Evolutionary conservation across 1,139 yeast genomes (phyloP).

Genomic region (Geotrichum aggregatum): DNA sequence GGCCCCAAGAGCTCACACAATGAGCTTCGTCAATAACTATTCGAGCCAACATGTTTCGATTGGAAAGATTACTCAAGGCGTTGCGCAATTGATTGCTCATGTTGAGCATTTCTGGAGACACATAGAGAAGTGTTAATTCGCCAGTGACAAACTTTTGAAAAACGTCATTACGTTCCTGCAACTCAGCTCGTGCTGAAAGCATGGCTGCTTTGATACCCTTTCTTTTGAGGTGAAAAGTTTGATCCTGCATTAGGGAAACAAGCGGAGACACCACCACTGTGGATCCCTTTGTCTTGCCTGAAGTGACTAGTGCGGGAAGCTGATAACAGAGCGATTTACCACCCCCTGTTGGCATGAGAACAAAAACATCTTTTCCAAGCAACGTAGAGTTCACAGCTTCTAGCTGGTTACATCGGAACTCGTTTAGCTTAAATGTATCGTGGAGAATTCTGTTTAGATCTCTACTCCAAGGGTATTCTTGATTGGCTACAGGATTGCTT

Average conservation of each 20-base stretch:
- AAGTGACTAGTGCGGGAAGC: slow-evolving; percentile 73
- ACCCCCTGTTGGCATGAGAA: slow-evolving; percentile 98
- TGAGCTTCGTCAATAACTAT: slow-evolving; percentile 97
- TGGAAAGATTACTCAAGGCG: slow-evolving; percentile 23
- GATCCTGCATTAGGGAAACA: slow-evolving; percentile 96
- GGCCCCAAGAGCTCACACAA: slow-evolving; percentile 99
- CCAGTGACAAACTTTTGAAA: slow-evolving; percentile 63
- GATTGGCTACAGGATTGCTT: not conserved
- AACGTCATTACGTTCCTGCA: slow-evolving; percentile 56
- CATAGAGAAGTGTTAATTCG: slow-evolving; percentile 64
- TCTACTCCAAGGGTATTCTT: slow-evolving; percentile 51
- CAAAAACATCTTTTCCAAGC: slow-evolving; percentile 85
- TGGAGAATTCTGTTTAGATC: slow-evolving; percentile 64
- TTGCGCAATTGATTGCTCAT: slow-evolving; percentile 46
- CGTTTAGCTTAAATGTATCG: slow-evolving; percentile 56
- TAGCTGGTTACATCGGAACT: slow-evolving; percentile 77
- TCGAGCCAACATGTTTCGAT: slow-evolving; percentile 66
- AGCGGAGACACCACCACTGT: slow-evolving; percentile 93
- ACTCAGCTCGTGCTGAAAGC: slow-evolving; percentile 30
- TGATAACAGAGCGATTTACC: slow-evolving; percentile 97
- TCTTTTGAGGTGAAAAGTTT: slow-evolving; percentile 70
- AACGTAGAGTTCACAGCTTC: slow-evolving; percentile 84
- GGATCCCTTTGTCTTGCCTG: slow-evolving; percentile 78
- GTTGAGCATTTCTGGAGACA: slow-evolving; percentile 94
- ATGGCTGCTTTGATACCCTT: slow-evolving; percentile 68